Evolutionary conservation across 1,139 yeast species (phyloP).

Genomic region (Saccharomyces hybrid): DNA sequence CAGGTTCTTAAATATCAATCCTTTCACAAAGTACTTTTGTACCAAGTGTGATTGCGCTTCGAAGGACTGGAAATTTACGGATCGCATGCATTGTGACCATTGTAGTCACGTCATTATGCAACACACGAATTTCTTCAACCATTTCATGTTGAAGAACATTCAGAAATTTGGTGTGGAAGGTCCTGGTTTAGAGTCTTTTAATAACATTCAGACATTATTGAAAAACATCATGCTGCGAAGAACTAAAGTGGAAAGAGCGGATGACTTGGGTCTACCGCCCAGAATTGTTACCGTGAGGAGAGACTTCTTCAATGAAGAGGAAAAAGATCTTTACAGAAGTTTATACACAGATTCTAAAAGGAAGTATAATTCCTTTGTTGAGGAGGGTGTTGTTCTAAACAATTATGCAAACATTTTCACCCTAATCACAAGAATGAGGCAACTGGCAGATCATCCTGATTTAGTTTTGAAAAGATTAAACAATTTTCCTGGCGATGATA

Average conservation of each 20-base stretch:
- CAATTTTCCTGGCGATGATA: constrained; percentile 29
- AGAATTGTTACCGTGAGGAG: constrained; percentile 80
- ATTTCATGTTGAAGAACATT: constrained; percentile 86
- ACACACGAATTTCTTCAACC: constrained; percentile 91
- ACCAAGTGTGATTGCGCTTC: constrained; percentile 81
- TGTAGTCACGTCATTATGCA: constrained; percentile 93
- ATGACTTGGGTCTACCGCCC: constrained; percentile 94
- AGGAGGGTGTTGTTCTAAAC: constrained; percentile 89
- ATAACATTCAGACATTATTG: constrained; percentile 62
- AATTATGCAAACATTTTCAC: constrained; percentile 96
- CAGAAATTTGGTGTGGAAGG: constrained; percentile 77
- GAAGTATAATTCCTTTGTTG: constrained; percentile 74
- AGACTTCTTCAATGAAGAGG: constrained; percentile 87
- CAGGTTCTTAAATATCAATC: constrained; percentile 72
- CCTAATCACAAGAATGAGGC: constrained; percentile 92
- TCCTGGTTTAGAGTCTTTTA: constrained; percentile 71
- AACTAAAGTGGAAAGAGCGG: constrained; percentile 92
- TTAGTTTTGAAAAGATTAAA: constrained; percentile 68
- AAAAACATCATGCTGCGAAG: constrained; percentile 83
- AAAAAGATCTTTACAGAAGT: constrained; percentile 81
- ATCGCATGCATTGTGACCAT: constrained; percentile 71
- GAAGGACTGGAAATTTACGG: constrained; percentile 74
- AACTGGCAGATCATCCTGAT: constrained; percentile 96
- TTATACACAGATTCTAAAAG: constrained; percentile 81
- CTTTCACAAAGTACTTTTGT: constrained; percentile 85